A percentile compares a stretch with the other conserved stretches of the same genome.
These are phyloP conservation scores for Pisolithus marmoratus DNA, from an alignment of 768 basidiomycete species.

Conservation along the genomic window DNA sequence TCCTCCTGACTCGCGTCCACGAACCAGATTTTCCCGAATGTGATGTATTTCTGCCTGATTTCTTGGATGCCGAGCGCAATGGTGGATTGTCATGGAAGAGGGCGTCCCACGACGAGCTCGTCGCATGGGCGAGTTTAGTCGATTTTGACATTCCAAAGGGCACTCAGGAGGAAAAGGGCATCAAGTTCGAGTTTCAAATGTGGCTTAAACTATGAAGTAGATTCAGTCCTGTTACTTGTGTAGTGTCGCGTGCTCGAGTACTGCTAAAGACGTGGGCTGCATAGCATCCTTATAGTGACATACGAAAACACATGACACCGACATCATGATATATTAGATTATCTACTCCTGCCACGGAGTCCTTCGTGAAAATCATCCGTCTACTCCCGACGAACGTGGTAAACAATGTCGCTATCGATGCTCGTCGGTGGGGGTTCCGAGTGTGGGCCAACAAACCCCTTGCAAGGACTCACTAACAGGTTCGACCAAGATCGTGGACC, in stretches of 20 bases:
- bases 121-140: constrained; percentile 59
- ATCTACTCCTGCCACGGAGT: too few relatives aligned
- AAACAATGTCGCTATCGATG: constrained; percentile 71
- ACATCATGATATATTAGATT: not conserved
- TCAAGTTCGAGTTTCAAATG: constrained; percentile 93
- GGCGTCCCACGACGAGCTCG: constrained; percentile 57
- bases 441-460: constrained; percentile 81
- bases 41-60: constrained; percentile 83
- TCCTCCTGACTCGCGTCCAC: constrained; percentile 82
- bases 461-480: constrained; percentile 73
- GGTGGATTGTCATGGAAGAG: constrained; percentile 43
- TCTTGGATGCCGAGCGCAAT: constrained; percentile 31
- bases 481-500: constrained; percentile 75
- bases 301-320: not conserved
- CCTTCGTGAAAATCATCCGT: not conserved
- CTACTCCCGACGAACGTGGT: not conserved
- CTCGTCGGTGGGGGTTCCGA: constrained; percentile 66
- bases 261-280: too few relatives aligned
- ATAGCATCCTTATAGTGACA: too few relatives aligned
- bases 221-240: too few relatives aligned
- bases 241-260: too few relatives aligned
- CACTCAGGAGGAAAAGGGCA: constrained; percentile 73
- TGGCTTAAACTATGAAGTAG: constrained; percentile 52
- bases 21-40: constrained; percentile 74
- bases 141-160: constrained; percentile 70